Evolutionary conservation across 306 rosid species (phyloP).

Genomic region (Neltuma alba): DNA sequence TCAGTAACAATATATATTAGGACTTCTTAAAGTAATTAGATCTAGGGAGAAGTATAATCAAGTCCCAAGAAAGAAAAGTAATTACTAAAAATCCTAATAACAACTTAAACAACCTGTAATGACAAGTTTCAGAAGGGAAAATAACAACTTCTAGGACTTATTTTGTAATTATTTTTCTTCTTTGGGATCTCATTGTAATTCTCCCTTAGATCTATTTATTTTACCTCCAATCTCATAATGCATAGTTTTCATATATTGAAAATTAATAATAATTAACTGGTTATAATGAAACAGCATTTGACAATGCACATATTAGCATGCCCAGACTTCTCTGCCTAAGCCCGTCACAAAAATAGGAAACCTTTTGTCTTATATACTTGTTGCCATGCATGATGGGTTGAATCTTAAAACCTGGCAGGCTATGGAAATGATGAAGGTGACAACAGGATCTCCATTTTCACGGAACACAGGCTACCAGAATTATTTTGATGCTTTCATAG

Average conservation of each 20-base stretch:
- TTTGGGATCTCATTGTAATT: no score
- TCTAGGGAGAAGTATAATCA: no score
- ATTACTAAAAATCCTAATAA: no score
- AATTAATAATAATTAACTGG: neutral
- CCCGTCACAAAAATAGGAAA: neutral
- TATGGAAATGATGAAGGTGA: constrained; percentile 88
- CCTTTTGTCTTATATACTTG: constrained; percentile 2
- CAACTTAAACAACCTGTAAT: no score
- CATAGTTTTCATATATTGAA: neutral
- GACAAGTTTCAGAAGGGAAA: no score
- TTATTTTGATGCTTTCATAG: constrained; percentile 83
- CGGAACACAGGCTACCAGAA: constrained; percentile 64
- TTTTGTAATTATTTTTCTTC: no score
- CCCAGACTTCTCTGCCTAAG: neutral
- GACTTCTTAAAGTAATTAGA: neutral
- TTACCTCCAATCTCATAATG: neutral
- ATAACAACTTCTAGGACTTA: no score
- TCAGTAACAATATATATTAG: neutral
- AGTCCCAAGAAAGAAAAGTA: no score
- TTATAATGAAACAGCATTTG: neutral
- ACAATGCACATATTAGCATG: neutral
- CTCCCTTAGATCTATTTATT: no score
- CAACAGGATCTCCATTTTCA: constrained; percentile 50
- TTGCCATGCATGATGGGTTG: constrained; percentile 17
- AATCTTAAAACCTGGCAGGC: constrained; percentile 61